Base-by-base conservation (phyloP, 257 asterid genomes). In the Solanum ossicruentum region DNA sequence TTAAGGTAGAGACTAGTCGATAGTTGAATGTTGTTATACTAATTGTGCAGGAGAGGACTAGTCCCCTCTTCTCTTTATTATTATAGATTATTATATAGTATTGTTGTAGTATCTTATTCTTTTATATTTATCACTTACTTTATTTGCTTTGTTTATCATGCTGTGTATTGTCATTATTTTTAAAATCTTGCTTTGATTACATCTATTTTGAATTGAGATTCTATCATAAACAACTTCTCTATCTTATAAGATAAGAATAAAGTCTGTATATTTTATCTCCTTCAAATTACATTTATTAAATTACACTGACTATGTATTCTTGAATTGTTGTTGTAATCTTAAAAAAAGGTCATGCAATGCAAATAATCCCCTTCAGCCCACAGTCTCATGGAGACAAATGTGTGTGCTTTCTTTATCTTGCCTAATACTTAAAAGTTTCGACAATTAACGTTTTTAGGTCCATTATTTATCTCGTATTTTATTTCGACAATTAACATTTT, bases 201-300 rank as follows among this genome's bases (percentile, higher is more conserved):
- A 17, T 10, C 17, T 17, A 9, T 55, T 17, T 18, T 18, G 2
- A 57, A 20, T 57, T 1, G 12, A 57, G 1, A 1, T 0, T 20
- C 26, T 57, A 20, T 18, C 6, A 3, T 1, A 18, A 18, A 18
- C 0, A 43, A 43, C 0, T 2, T 56, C 0, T 56, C 3, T 56
- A 56, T 6, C 3, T 11, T 1, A 56, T 56, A 8, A 56, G 3
- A 0, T 56, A 56, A 3, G 1, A 0, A 56, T 56, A 56, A 0
- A 8, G 3, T 57, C 23, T 18, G 18, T 5, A 8, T 8, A 18
- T 57, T 57, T 3, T 57, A 57, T 0, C 12, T 2, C 18, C 12
- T 43, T 7, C 1, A 5, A 8, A 7, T 1, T 0, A 0, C 0
- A 6, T 10, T 18, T 56, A 18, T 7, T 17, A n/a, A 56, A 18